Conservation (phyloP, 2,329 filamentous ascomycete genomes). For the Diaporthe ampelina region DNA sequence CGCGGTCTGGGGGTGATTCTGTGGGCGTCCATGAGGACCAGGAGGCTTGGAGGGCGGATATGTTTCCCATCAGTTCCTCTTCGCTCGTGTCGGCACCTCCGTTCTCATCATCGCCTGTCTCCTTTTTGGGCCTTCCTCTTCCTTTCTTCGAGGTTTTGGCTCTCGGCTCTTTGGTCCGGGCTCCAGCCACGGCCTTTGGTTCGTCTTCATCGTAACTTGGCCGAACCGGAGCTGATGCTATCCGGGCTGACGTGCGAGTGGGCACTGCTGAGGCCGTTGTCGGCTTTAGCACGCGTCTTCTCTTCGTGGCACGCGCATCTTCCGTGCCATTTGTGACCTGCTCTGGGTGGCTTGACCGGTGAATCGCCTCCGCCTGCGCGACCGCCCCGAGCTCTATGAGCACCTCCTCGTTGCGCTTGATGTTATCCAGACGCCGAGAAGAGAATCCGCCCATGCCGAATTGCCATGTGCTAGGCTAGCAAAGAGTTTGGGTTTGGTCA, state of each 20-base stretch:
- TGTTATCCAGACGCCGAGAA: conserved; percentile 60
- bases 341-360: conserved; percentile 37
- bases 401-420: conserved; percentile 62
- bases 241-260: conserved; percentile 61
- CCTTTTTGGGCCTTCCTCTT: not conserved
- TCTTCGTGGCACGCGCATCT: conserved; percentile 10
- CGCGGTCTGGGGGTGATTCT: conserved; percentile 56
- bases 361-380: conserved; percentile 46
- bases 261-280: conserved; percentile 47
- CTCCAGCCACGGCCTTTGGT: not conserved
- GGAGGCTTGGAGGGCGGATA: conserved; percentile 47
- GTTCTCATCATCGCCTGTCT: not conserved
- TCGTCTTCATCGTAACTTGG: conserved; percentile 55
- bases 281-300: conserved; percentile 17
- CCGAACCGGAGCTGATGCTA: conserved; percentile 55
- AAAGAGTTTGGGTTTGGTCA: too few relatives aligned
- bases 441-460: conserved; percentile 57
- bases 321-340: too few relatives aligned
- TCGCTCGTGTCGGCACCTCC: not conserved
- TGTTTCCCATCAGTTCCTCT: conserved; percentile 33
- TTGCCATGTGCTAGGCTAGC: not conserved
- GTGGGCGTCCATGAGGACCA: conserved; percentile 60
- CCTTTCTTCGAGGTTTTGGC: not conserved
- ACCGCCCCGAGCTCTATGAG: conserved; percentile 61
- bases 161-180: not conserved